Conservation (phyloP, 176 grass and related monocot species). For the Hordeum vulgare region DNA sequence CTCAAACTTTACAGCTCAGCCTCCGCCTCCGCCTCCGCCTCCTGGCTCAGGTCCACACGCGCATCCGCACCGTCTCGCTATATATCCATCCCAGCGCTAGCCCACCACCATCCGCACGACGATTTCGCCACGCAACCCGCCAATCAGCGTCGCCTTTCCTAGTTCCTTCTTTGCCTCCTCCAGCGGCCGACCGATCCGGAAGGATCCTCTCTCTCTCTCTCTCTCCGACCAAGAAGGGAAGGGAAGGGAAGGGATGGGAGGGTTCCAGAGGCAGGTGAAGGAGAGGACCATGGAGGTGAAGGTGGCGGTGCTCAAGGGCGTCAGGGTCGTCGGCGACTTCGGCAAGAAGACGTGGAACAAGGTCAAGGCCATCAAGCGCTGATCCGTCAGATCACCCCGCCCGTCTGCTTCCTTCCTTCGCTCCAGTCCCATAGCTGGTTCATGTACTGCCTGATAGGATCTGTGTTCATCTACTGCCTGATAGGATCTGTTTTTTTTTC, state of each 20-base stretch:
- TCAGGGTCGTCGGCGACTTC: constrained; percentile 58
- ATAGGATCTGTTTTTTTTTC: neutral
- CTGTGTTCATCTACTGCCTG: neutral
- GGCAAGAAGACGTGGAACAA: constrained; percentile 78
- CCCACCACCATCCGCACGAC: neutral
- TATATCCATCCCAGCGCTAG: neutral
- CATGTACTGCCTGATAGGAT: neutral
- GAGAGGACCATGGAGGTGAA: constrained; percentile 56
- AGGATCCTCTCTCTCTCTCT: neutral
- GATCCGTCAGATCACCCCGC: neutral
- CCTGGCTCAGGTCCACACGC: neutral
- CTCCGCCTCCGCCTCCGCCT: neutral
- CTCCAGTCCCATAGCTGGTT: neutral
- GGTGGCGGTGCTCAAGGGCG: constrained; percentile 40
- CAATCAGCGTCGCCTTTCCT: neutral
- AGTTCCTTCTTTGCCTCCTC: neutral
- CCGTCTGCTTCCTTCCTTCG: neutral
- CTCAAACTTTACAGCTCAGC: constrained; percentile 34
- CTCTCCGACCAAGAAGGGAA: neutral
- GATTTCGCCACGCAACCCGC: neutral
- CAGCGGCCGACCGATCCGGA: neutral
- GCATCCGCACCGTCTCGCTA: neutral
- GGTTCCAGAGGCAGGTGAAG: constrained; percentile 59
- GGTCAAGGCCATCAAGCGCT: constrained; percentile 70
- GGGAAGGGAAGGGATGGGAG: constrained; percentile 27